A percentile compares a stretch with the other conserved stretches of the same genome.
phyloP scores from a whole-genome alignment of 139 green algal genomes.

The Micromonas commoda region DNA sequence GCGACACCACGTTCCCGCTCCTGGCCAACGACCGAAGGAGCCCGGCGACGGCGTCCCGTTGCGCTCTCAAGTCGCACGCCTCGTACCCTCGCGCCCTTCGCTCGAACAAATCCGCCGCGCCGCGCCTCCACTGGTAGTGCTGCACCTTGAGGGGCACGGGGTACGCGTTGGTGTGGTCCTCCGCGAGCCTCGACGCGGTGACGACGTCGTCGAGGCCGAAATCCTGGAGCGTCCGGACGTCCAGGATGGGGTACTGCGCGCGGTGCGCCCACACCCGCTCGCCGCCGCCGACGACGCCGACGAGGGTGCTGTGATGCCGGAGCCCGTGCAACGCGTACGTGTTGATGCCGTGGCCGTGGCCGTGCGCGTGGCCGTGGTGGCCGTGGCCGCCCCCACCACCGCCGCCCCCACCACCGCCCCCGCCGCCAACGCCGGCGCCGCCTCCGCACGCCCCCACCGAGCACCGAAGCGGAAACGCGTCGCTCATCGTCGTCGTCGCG shows the following conservation, averaged over 20 bases:
- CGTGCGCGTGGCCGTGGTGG: background rate
- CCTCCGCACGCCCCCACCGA: background rate
- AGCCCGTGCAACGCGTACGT: background rate
- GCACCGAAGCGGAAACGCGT: background rate
- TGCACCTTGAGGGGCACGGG: constrained; percentile 4
- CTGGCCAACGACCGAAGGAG: background rate
- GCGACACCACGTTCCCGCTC: background rate
- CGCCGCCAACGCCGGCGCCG: too few relatives aligned
- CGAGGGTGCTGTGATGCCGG: background rate
- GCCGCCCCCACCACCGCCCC: too few relatives aligned
- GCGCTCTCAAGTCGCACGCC: background rate
- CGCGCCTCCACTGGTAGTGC: constrained; percentile 7
- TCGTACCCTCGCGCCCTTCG: background rate
- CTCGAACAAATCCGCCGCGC: background rate
- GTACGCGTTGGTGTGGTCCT: background rate
- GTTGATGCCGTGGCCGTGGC: background rate
- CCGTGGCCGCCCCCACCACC: too few relatives aligned
- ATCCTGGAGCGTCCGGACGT: constrained; percentile 14
- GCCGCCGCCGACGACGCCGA: background rate
- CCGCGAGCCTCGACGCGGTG: background rate
- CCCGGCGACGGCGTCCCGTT: background rate
- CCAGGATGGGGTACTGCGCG: background rate
- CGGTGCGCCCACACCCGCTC: constrained; percentile 4
- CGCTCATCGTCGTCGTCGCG: background rate
- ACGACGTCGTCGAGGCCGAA: constrained; percentile 20